Conservation (phyloP, 2,329 filamentous ascomycete species). For the Calonectria pseudoturangicola region DNA sequence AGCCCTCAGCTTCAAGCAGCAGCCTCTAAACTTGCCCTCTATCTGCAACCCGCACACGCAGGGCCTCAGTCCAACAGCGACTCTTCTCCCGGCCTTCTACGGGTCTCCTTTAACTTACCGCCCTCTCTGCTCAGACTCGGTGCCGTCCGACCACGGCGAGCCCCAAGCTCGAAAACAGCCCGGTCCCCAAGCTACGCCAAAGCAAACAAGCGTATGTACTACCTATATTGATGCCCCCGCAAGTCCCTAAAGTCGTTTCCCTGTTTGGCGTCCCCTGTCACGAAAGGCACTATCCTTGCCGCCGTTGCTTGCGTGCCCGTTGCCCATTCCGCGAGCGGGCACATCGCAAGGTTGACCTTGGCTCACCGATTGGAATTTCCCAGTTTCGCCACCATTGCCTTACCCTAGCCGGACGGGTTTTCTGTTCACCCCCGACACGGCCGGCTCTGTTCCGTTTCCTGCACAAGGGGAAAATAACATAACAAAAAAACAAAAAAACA, state of each 20-base stretch:
- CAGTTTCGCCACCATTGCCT: constrained; percentile 49
- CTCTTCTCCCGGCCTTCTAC: background rate
- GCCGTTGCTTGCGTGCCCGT: constrained; percentile 6
- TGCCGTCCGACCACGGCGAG: background rate
- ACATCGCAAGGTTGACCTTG: constrained; percentile 50
- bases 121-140: background rate
- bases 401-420: constrained; percentile 25
- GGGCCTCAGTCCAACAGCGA: background rate
- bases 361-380: constrained; percentile 45
- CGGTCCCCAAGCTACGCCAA: constrained; percentile 5
- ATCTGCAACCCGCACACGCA: background rate
- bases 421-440: constrained; percentile 29
- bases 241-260: constrained; percentile 15
- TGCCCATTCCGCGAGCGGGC: constrained; percentile 25
- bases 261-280: constrained; percentile 18
- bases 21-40: background rate
- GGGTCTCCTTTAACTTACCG: constrained; percentile 1
- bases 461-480: background rate
- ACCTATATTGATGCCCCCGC: constrained; percentile 25
- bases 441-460: constrained; percentile 22
- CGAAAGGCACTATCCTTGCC: constrained; percentile 21
- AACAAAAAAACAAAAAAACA: constrained; percentile 5
- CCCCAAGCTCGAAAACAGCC: constrained; percentile 5
- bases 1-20: constrained; percentile 1
- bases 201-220: constrained; percentile 35